Conservation (phyloP, 192 early-diverging fungal genomes). For the Rhizophagus clarus region DNA sequence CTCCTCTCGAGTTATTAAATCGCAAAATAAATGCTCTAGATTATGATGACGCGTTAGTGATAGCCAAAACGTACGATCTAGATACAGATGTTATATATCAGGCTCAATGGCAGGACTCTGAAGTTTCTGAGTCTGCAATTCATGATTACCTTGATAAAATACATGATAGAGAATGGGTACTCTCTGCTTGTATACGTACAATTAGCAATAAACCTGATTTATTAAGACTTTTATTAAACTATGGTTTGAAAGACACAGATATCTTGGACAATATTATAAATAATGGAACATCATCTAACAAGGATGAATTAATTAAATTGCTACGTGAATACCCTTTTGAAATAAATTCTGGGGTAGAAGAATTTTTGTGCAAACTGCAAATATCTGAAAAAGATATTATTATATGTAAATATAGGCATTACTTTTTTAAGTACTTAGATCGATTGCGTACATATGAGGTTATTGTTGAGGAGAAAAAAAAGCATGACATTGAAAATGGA, state of each 20-base stretch:
- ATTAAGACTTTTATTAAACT: slow-evolving; percentile 47
- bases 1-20: slow-evolving; percentile 53
- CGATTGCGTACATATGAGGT: slow-evolving; percentile 63
- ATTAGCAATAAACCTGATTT: slow-evolving; percentile 37
- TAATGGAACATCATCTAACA: slow-evolving; percentile 27
- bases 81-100: slow-evolving; percentile 66
- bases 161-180: slow-evolving; percentile 62
- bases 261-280: slow-evolving; percentile 42
- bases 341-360: neutral
- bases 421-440: slow-evolving; percentile 63
- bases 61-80: slow-evolving; percentile 55
- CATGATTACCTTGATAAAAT: slow-evolving; percentile 50
- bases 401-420: slow-evolving; percentile 53
- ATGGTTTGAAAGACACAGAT: slow-evolving; percentile 58
- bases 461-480: slow-evolving; percentile 41
- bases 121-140: slow-evolving; percentile 42
- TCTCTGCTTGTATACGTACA: slow-evolving; percentile 51
- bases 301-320: slow-evolving; percentile 35
- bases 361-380: slow-evolving; percentile 15
- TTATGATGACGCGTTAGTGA: slow-evolving; percentile 56
- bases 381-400: slow-evolving; percentile 40
- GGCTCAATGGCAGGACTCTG: slow-evolving; percentile 54
- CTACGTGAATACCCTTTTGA: slow-evolving; percentile 24
- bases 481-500: neutral
- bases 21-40: slow-evolving; percentile 54